Percentiles rank a stretch among this genome's conserved stretches.
phyloP scores from a whole-genome alignment of 805 yeast genomes.

The Cyberlindnera mississippiensis region DNA sequence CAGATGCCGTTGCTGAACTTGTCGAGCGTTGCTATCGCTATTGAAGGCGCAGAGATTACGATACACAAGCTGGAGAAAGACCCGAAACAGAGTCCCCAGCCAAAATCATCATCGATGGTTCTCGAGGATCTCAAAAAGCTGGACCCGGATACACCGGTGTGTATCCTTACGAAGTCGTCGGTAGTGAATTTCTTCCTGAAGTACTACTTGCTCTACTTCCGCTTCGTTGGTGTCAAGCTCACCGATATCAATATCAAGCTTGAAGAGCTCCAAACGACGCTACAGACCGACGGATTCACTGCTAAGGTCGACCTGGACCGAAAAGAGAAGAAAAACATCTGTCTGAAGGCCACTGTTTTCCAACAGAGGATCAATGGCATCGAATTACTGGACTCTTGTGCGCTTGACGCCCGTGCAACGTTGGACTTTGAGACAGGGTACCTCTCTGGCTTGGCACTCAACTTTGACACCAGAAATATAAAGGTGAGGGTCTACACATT shows the following conservation, averaged over 20 bases:
- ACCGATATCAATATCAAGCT: conserved; percentile 11
- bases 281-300: conserved; percentile 14
- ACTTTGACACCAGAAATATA: conserved; percentile 19
- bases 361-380: conserved; percentile 18
- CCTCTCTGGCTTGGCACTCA: conserved; percentile 16
- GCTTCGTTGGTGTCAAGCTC: conserved; percentile 23
- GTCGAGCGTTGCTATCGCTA: conserved; percentile 15
- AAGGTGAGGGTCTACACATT: conserved; percentile 16
- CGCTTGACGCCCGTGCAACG: conserved; percentile 16
- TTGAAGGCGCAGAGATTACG: conserved; percentile 21
- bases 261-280: conserved; percentile 11
- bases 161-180: conserved; percentile 14
- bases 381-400: conserved; percentile 21
- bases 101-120: conserved; percentile 1
- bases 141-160: conserved; percentile 16
- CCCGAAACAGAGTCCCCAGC: neutral
- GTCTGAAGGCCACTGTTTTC: conserved; percentile 15
- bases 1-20: conserved; percentile 15
- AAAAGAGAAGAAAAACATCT: conserved; percentile 6
- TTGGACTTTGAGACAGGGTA: conserved; percentile 20
- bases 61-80: conserved; percentile 2
- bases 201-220: conserved; percentile 21
- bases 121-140: conserved; percentile 9
- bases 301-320: conserved; percentile 18
- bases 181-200: conserved; percentile 8